These are phyloP conservation scores for Aspergillus pseudotamarii DNA, from an alignment of 2,329 filamentous ascomycete species.

Conservation along the genomic window DNA sequence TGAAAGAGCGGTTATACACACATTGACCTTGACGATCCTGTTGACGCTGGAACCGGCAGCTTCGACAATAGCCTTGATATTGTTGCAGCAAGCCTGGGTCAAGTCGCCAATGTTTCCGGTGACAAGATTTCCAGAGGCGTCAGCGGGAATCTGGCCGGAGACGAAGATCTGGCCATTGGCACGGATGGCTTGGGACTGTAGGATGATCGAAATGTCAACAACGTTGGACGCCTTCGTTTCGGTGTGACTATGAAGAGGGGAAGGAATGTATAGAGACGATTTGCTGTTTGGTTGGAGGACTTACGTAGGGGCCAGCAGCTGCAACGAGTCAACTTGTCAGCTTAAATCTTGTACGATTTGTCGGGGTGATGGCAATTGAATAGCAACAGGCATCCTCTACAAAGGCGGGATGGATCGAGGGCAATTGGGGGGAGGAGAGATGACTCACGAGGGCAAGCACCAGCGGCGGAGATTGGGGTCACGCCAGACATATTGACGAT, in stretches of 20 bases:
- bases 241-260: not conserved
- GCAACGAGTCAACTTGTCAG: constrained; percentile 10
- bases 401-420: not conserved
- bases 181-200: constrained; percentile 62
- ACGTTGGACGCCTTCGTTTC: not conserved
- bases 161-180: constrained; percentile 70
- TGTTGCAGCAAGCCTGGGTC: constrained; percentile 73
- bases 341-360: not conserved
- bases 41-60: constrained; percentile 77
- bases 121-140: constrained; percentile 62
- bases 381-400: not conserved
- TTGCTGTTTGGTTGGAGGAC: constrained; percentile 16
- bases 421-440: not conserved
- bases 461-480: constrained; percentile 43
- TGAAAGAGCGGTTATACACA: constrained; percentile 25
- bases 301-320: constrained; percentile 50
- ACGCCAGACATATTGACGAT: constrained; percentile 41
- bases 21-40: constrained; percentile 84
- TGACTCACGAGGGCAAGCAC: constrained; percentile 50
- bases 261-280: constrained; percentile 1
- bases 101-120: constrained; percentile 68
- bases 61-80: constrained; percentile 79
- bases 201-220: not conserved
- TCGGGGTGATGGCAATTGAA: not conserved
- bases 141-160: constrained; percentile 76